Base-by-base conservation (phyloP, 1,284 basidiomycete genomes). In the Sutorius eximius region DNA sequence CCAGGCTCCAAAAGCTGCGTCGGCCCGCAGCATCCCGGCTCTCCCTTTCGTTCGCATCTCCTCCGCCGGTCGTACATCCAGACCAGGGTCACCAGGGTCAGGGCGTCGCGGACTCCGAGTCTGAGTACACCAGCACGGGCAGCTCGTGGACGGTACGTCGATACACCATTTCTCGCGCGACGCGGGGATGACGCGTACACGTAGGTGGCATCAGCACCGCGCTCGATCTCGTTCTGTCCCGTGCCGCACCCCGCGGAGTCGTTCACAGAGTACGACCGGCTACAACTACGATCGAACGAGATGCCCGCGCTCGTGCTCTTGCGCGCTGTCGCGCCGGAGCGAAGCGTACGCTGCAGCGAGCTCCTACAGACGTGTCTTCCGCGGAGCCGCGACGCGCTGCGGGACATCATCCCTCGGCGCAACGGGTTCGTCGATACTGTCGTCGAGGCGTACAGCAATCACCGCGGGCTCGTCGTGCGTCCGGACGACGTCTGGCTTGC, bases 401-500 rank as follows among this genome's bases (percentile, higher is more conserved):
- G 65, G 16, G 70, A 70, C 50, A 61, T 61, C 48, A 63, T 59
- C 11, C 68, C 71, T 10, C 59, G 41, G 3, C 40, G 54, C 11
- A 75, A 77, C 49, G 74, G 75, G 0, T 70, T 77, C 33, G 73
- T 77, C 8, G 54, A 69, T 30, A 70, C 75, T 15, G 66, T 73
- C 30, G 48, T 73, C 22, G 59, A 69, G 44, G 76, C 76, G 3
- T 77, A 77, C 59, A 72, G 68, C 34, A 53, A 71, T 3, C 77
- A 78, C 51, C 71, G 71, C 10, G 67, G 65, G 4, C 67, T 78
- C 15, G 60, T 68, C 50, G 53, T 71, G 30, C 70, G 76, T 6
- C 77, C 77, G 0, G 76, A 77, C 48, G 76, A 78, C 50, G 65
- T 80, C 22, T 79, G 79, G 79, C 63, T 77, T 24, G 69, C 73